A percentile compares a stretch with the other conserved stretches of the same genome.
phyloP scores from a whole-genome alignment of 768 basidiomycete species.

The Hortiboletus campestris region DNA sequence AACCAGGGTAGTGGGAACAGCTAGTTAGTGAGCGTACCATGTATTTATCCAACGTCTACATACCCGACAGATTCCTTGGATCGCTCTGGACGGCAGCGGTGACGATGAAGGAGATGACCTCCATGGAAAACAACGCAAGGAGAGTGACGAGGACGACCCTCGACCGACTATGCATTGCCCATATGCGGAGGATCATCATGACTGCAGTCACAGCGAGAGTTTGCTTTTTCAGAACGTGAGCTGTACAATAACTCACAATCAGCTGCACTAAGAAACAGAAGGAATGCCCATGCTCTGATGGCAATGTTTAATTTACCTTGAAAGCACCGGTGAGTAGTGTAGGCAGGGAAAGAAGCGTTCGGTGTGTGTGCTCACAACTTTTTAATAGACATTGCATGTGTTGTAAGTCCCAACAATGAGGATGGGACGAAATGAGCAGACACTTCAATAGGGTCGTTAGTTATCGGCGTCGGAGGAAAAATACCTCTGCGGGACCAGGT shows the following conservation, averaged over 20 bases:
- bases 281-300: background rate
- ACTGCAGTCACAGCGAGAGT: background rate
- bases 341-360: too few species aligned
- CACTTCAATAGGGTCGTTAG: too few species aligned
- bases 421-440: too few species aligned
- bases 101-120: background rate
- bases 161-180: background rate
- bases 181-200: background rate
- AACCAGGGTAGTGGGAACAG: too few species aligned
- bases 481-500: too few species aligned
- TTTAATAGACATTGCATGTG: too few species aligned
- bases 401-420: too few species aligned
- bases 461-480: too few species aligned
- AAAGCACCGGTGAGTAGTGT: background rate
- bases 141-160: background rate
- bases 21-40: background rate
- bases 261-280: constrained; percentile 1
- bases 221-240: background rate
- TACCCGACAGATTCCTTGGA: background rate
- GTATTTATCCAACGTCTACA: background rate
- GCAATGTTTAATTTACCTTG: background rate
- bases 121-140: background rate
- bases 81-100: background rate
- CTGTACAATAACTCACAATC: background rate
- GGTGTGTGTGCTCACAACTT: too few species aligned